These are phyloP conservation scores for Magnusiomyces paraingens DNA, from an alignment of 1,139 yeast species.

Conservation along the genomic window DNA sequence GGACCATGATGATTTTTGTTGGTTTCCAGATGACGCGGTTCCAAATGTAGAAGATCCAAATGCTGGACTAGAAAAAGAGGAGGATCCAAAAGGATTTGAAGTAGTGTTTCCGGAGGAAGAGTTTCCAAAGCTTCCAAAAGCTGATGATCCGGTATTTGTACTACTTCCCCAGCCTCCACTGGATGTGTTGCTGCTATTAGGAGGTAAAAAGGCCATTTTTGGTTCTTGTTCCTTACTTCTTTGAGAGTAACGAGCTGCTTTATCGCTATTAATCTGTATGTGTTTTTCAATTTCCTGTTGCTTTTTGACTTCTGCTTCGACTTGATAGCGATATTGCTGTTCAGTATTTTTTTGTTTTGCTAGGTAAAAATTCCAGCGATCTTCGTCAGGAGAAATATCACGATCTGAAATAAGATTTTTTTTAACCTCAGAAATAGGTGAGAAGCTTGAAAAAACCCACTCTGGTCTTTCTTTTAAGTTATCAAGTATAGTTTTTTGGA, in stretches of 20 bases:
- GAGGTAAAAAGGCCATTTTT: constrained; percentile 9
- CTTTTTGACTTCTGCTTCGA: constrained; percentile 41
- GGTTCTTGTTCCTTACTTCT: constrained; percentile 5
- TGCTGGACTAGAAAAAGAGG: constrained; percentile 21
- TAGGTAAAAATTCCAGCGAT: constrained; percentile 42
- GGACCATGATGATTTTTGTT: constrained; percentile 10
- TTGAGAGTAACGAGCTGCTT: constrained; percentile 47
- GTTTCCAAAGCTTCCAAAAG: constrained; percentile 4
- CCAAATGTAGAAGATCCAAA: constrained; percentile 23
- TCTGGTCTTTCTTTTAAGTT: background rate
- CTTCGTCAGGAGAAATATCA: constrained; percentile 55
- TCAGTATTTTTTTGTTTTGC: constrained; percentile 38
- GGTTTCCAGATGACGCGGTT: constrained; percentile 17
- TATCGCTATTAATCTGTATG: constrained; percentile 38
- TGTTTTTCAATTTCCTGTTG: constrained; percentile 42
- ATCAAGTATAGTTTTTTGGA: constrained; percentile 8
- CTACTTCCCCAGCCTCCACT: constrained; percentile 16
- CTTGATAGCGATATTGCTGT: constrained; percentile 17
- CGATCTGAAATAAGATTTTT: constrained; percentile 44
- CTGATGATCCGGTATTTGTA: constrained; percentile 11
- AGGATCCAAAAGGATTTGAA: constrained; percentile 18
- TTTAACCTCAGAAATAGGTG: constrained; percentile 7
- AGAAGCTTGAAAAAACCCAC: constrained; percentile 10
- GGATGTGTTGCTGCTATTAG: constrained; percentile 14
- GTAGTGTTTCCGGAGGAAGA: constrained; percentile 13